A percentile compares a stretch with the other conserved stretches of the same genome.
Evolutionary conservation across 208 protist species (phyloP).

Genomic region (Naegleria lovaniensis): DNA sequence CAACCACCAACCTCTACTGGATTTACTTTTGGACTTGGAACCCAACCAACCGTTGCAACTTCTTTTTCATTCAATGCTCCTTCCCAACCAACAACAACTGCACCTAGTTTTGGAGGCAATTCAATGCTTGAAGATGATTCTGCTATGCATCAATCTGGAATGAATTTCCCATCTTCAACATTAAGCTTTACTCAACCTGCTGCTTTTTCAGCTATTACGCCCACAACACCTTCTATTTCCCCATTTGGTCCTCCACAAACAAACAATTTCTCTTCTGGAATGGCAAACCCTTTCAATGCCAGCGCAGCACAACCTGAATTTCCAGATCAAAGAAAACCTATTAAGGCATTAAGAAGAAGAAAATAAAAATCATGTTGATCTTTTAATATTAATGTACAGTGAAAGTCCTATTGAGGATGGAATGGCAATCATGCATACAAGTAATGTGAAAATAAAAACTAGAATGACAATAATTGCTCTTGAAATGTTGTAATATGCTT

Average conservation of each 20-base stretch:
- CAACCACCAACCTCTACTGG: not conserved
- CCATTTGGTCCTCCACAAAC: not conserved
- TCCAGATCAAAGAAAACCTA: not conserved
- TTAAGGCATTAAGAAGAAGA: not conserved
- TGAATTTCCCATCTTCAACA: too few relatives aligned
- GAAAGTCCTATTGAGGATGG: not conserved
- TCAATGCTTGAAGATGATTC: not conserved
- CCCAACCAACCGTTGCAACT: not conserved
- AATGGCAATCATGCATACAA: not conserved
- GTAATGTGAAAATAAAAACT: not conserved
- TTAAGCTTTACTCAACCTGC: too few relatives aligned
- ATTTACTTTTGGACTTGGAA: not conserved
- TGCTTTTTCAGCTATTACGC: not conserved
- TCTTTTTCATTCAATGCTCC: not conserved
- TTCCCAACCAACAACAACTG: not conserved
- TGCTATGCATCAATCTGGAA: too few relatives aligned
- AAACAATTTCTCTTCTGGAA: not conserved
- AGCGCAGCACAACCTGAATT: not conserved
- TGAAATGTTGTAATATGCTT: not conserved
- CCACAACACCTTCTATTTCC: not conserved
- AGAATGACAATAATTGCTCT: not conserved
- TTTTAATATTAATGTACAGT: not conserved
- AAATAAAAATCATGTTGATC: not conserved
- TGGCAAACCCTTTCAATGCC: not conserved
- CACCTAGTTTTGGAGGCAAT: not conserved